Percentiles rank a stretch among this genome's conserved stretches.
These are phyloP conservation scores for Coemansia guatemalensis DNA, from an alignment of 192 early-diverging fungal genomes.

Conservation along the genomic window DNA sequence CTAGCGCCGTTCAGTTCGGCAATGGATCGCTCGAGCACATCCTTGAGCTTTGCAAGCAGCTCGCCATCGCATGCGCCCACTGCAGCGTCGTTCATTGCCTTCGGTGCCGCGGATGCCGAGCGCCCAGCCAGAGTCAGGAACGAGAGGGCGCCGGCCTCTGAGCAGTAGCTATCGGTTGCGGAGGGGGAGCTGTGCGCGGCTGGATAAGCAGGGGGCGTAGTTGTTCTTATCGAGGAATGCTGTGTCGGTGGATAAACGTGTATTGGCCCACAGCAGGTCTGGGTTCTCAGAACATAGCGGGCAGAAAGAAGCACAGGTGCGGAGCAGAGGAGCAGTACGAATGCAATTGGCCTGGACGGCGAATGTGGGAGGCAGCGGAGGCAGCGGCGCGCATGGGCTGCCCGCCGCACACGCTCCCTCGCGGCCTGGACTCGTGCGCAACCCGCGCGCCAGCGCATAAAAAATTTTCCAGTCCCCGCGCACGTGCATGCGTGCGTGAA, in stretches of 20 bases:
- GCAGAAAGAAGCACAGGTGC: background rate
- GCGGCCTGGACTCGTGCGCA: background rate
- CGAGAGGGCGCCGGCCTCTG: too few species aligned
- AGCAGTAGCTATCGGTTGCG: background rate
- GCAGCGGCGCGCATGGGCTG: background rate
- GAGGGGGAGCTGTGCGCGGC: background rate
- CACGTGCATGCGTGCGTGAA: background rate
- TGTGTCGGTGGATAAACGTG: background rate
- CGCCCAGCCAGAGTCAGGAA: too few species aligned
- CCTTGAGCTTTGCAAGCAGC: conserved; percentile 23
- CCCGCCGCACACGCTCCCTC: background rate
- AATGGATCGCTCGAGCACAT: conserved; percentile 24
- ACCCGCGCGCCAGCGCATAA: background rate
- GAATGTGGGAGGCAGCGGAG: background rate
- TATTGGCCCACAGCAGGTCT: background rate
- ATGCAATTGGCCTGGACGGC: background rate
- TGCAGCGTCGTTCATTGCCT: conserved; percentile 10
- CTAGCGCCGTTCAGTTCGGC: conserved; percentile 29
- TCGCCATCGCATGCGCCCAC: conserved; percentile 10
- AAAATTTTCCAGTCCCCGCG: background rate
- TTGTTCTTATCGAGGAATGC: too few species aligned
- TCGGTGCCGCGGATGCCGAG: background rate
- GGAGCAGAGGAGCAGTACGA: background rate
- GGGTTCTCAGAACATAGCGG: conserved; percentile 6
- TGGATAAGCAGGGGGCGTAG: background rate